These are phyloP conservation scores for Geotrichum candidum DNA, from an alignment of 1,139 yeast genomes.

Conservation along the genomic window DNA sequence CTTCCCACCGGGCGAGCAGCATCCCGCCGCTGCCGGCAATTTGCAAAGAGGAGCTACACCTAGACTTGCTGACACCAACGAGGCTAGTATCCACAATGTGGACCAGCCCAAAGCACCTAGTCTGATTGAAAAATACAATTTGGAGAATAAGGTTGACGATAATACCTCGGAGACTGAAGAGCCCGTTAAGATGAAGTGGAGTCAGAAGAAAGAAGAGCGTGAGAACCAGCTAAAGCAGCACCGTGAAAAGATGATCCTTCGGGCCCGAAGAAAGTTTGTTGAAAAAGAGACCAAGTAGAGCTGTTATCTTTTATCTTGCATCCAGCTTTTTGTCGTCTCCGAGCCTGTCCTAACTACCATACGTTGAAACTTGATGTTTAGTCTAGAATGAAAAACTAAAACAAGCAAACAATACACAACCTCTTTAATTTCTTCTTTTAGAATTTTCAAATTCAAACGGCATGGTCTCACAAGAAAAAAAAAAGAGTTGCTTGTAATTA, in stretches of 20 bases:
- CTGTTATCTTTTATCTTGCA: background rate
- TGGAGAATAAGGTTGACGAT: conserved; percentile 18
- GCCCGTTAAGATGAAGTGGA: conserved; percentile 34
- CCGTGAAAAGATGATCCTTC: conserved; percentile 46
- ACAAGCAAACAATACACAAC: too few species aligned
- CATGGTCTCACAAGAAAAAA: too few species aligned
- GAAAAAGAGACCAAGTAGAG: conserved; percentile 21
- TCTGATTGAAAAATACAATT: conserved; percentile 29
- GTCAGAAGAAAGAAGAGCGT: conserved; percentile 38
- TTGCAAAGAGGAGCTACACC: conserved; percentile 4
- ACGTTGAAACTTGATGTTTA: too few species aligned
- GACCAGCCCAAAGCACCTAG: conserved; percentile 16
- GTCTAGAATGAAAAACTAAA: too few species aligned
- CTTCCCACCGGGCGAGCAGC: conserved; percentile 47
- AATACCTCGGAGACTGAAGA: conserved; percentile 10
- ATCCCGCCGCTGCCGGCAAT: conserved; percentile 12
- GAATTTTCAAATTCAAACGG: too few species aligned
- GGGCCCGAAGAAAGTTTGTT: conserved; percentile 44
- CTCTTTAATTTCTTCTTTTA: too few species aligned
- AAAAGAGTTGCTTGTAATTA: too few species aligned
- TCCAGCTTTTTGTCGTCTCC: background rate
- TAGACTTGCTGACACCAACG: background rate
- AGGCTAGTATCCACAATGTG: conserved; percentile 12
- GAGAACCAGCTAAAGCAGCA: conserved; percentile 41
- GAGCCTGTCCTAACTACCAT: too few species aligned